Evolutionary conservation across 179 eudicot genomes (phyloP).

Genomic region (Amaranthus tricolor): DNA sequence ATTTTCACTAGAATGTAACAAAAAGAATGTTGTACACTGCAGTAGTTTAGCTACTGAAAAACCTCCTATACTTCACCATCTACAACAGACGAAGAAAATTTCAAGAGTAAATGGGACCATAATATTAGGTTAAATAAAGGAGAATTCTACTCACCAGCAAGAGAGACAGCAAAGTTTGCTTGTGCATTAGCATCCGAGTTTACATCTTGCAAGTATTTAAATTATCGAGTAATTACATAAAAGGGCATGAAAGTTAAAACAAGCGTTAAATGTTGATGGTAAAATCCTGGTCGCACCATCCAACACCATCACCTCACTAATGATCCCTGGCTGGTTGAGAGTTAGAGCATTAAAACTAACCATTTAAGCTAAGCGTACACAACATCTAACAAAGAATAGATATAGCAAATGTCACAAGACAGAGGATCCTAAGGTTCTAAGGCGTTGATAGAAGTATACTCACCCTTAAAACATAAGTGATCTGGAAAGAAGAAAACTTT

Average conservation of each 20-base stretch:
- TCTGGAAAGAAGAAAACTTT: conserved; percentile 53
- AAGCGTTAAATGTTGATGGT: too few species aligned
- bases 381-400: neutral
- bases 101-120: neutral
- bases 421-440: too few species aligned
- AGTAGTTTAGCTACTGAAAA: neutral
- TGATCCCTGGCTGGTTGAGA: too few species aligned
- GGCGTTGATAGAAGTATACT: conserved; percentile 11
- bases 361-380: neutral
- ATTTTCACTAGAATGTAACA: neutral
- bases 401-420: neutral
- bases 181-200: conserved; percentile 87
- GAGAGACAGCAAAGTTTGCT: conserved; percentile 72
- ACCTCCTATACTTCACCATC: conserved; percentile 72
- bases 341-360: neutral
- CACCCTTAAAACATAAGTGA: conserved; percentile 68
- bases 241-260: too few species aligned
- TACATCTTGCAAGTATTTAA: conserved; percentile 41
- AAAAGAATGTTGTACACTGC: neutral
- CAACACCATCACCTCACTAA: too few species aligned
- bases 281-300: too few species aligned
- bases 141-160: conserved; percentile 48
- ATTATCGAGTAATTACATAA: too few species aligned
- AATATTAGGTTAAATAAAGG: neutral
- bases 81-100: conserved; percentile 27